These are phyloP conservation scores for Waltiozyma sp. DNA, from an alignment of 1,139 yeast species.

Conservation along the genomic window DNA sequence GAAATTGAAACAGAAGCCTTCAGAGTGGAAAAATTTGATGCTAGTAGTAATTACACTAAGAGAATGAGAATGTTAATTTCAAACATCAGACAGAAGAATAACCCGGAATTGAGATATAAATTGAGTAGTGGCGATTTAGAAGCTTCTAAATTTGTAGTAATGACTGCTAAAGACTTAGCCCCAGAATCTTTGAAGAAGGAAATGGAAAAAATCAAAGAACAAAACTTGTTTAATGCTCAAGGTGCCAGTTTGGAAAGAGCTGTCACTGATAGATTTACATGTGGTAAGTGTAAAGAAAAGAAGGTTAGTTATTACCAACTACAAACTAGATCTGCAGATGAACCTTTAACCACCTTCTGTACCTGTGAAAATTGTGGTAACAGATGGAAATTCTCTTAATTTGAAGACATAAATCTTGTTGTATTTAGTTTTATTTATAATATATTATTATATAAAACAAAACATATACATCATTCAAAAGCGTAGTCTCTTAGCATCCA, in stretches of 20 bases:
- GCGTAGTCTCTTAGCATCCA: background rate
- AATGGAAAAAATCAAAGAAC: slow-evolving; percentile 73
- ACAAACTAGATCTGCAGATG: slow-evolving; percentile 98
- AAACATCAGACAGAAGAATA: slow-evolving; percentile 77
- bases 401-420: background rate
- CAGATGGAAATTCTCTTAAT: slow-evolving; percentile 83
- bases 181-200: slow-evolving; percentile 82
- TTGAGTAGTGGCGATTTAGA: slow-evolving; percentile 54
- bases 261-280: slow-evolving; percentile 89
- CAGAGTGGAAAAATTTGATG: slow-evolving; percentile 42
- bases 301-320: slow-evolving; percentile 94
- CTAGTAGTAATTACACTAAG: slow-evolving; percentile 18
- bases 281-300: slow-evolving; percentile 96
- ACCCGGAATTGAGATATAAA: slow-evolving; percentile 70
- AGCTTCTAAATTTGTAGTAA: slow-evolving; percentile 56
- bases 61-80: slow-evolving; percentile 17
- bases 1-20: slow-evolving; percentile 68
- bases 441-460: too few species aligned
- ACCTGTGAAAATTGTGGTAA: slow-evolving; percentile 97
- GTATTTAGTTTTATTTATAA: too few species aligned
- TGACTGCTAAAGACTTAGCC: slow-evolving; percentile 92
- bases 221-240: slow-evolving; percentile 91
- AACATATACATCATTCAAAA: background rate
- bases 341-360: slow-evolving; percentile 94
- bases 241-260: slow-evolving; percentile 98